A percentile compares a stretch with the other conserved stretches of the same genome.
Evolutionary conservation across 225 moss, liverwort and hornwort species (phyloP).

Genomic region (Pseudoscleropodium purum): DNA sequence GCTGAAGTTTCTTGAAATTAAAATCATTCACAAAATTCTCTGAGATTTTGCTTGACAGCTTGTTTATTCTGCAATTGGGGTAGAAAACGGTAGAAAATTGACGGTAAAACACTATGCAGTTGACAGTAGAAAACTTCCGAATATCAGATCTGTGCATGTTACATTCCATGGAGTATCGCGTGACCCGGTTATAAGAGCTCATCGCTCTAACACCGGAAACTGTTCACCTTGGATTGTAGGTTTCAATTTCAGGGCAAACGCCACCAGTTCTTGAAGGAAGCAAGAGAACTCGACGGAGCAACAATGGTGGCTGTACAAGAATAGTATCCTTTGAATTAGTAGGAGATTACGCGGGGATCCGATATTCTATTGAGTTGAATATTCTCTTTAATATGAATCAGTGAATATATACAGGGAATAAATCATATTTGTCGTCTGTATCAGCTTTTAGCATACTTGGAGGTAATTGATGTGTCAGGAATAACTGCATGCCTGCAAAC

Average conservation of each 20-base stretch:
- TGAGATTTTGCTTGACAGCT: not conserved
- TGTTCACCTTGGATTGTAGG: constrained; percentile 2
- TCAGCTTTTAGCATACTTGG: not conserved
- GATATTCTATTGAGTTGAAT: not conserved
- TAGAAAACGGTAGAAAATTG: not conserved
- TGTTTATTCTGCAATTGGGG: not conserved
- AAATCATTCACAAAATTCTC: not conserved
- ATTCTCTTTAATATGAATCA: not conserved
- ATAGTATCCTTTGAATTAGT: constrained; percentile 34
- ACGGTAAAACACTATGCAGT: not conserved
- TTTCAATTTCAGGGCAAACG: not conserved
- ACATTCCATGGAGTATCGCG: not conserved
- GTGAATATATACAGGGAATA: not conserved
- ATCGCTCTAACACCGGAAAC: not conserved
- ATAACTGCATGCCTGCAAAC: not conserved
- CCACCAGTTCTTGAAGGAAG: not conserved
- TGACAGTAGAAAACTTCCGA: not conserved
- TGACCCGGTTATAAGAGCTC: not conserved
- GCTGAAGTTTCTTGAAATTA: not conserved
- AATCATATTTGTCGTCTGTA: not conserved
- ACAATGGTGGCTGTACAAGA: constrained; percentile 45
- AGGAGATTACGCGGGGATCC: not conserved
- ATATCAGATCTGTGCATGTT: not conserved
- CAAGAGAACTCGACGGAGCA: not conserved
- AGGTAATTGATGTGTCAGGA: not conserved